Base-by-base conservation (phyloP, 2,329 filamentous ascomycete species). In the Neophaeococcomyces mojaviensis region DNA sequence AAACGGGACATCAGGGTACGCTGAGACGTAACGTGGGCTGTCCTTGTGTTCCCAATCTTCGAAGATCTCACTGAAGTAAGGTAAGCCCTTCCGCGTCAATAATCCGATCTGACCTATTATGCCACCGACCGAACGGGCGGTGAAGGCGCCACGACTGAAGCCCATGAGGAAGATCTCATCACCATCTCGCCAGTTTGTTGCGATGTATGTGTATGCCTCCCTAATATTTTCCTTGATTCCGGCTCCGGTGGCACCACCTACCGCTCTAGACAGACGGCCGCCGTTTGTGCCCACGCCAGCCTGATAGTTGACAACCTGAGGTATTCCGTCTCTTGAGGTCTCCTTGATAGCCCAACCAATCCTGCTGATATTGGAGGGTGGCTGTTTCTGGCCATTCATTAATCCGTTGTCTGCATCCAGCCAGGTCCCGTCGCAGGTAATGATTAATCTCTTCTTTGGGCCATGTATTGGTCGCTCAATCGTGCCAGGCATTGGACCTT, bases 241-340 rank as follows among this genome's bases (percentile, higher is more conserved):
- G 4, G 53, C 13, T 3, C 56, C 56, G 9, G 55, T 56, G 1
- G 53, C 52, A 10, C 56, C 56, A 15, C 55, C 53, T 2, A 56
- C 48, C 1, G 48, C 42, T 13, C 49, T 43, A 3, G 55, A 44
- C 2, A 54, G 39, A 4, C 35, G 44, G 1, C 55, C 55, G 4
- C 56, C 56, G 16, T 33, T 44, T n/a, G 61, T 65, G 7, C 66
- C 66, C 10, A 68, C 61, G 6, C 66, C 66, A 10, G 64, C 62
- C 39, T 68, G 65, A 47, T 69, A 69, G 47, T 64, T 67, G 19
- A 66, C 60, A 19, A 69, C 62, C 46, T 69, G 66, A 1, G 62
- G 60, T 26, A 64, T 58, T 2, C 61, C 61, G 36, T 61, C 52
- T 30, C 53, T 49, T 30, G 62, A 62, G 6, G 59, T 59, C 39